Percentiles rank a stretch among this genome's conserved stretches.
Conservation (phyloP, 164 flowering plant genomes). For the Echeveria elegans region DNA sequence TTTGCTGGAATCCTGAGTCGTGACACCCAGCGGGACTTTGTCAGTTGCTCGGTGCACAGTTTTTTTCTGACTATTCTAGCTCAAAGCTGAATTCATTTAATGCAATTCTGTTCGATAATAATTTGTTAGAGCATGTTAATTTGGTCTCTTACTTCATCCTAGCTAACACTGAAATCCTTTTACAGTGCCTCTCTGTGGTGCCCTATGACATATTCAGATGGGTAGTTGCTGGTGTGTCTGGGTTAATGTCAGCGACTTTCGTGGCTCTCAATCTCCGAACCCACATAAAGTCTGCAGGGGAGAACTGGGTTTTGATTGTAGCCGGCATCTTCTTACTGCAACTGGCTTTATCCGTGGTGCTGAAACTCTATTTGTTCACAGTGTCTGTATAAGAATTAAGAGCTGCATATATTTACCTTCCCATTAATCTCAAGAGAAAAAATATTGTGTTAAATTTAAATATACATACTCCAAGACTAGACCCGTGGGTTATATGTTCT, state of each 20-base stretch:
- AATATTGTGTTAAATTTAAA: neutral
- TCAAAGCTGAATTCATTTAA: too few species aligned
- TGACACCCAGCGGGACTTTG: neutral
- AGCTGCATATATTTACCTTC: neutral
- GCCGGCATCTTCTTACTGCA: slow-evolving; percentile 84
- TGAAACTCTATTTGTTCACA: slow-evolving; percentile 87
- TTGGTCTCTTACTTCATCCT: neutral
- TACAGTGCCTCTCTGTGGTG: slow-evolving; percentile 76
- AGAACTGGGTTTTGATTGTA: slow-evolving; percentile 89
- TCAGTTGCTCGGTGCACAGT: neutral
- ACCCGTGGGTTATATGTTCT: neutral
- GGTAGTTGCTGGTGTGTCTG: slow-evolving; percentile 88
- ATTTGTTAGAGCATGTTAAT: neutral
- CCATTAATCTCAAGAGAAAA: neutral
- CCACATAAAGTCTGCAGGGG: slow-evolving; percentile 90
- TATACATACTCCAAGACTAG: neutral
- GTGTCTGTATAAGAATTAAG: slow-evolving; percentile 45
- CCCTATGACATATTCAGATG: slow-evolving; percentile 80
- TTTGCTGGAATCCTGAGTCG: neutral
- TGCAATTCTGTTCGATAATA: too few species aligned
- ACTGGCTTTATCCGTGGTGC: slow-evolving; percentile 67
- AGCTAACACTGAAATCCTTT: neutral
- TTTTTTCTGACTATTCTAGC: too few species aligned
- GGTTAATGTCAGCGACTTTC: slow-evolving; percentile 93
- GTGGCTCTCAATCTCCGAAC: slow-evolving; percentile 84